phyloP scores from a whole-genome alignment of 2,329 filamentous ascomycete species.

The Botrytis sinoallii region DNA sequence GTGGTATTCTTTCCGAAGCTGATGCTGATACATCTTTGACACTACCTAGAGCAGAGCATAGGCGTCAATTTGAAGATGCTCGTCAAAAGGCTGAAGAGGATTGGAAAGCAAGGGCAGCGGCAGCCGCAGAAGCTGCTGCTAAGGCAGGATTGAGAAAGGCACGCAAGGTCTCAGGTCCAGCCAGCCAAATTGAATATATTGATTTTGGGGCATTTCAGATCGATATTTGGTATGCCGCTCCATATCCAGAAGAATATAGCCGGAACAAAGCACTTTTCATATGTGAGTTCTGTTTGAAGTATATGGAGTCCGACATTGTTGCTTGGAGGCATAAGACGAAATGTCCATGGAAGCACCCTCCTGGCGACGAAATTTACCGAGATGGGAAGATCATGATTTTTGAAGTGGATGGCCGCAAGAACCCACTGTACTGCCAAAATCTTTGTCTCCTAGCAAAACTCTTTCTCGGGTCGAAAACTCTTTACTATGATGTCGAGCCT shows the following conservation, averaged over 20 bases:
- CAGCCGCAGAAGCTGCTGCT: conserved; percentile 65
- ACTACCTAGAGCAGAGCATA: conserved; percentile 74
- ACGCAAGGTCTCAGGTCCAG: conserved; percentile 76
- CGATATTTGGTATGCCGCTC: conserved; percentile 97
- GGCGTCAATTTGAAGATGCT: conserved; percentile 83
- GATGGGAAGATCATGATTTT: conserved; percentile 91
- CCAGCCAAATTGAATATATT: conserved; percentile 97
- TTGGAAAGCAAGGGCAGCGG: conserved; percentile 69
- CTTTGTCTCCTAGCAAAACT: conserved; percentile 93
- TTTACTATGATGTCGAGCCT: conserved; percentile 97
- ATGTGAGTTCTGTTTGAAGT: conserved; percentile 98
- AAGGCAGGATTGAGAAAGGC: conserved; percentile 61
- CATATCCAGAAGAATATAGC: conserved; percentile 97
- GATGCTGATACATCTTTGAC: conserved; percentile 93
- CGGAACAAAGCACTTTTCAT: conserved; percentile 96
- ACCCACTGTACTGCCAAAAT: conserved; percentile 98
- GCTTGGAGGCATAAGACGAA: conserved; percentile 98
- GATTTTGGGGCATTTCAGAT: conserved; percentile 98
- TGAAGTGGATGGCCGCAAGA: conserved; percentile 94
- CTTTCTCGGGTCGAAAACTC: conserved; percentile 96
- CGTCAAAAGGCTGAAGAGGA: conserved; percentile 89
- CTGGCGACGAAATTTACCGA: conserved; percentile 96
- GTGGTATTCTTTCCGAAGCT: conserved; percentile 81
- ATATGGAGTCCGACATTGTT: conserved; percentile 99
- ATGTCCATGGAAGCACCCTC: conserved; percentile 93